Evolutionary conservation across 441 rosid genomes (phyloP).

Genomic region (Populus hybrid): DNA sequence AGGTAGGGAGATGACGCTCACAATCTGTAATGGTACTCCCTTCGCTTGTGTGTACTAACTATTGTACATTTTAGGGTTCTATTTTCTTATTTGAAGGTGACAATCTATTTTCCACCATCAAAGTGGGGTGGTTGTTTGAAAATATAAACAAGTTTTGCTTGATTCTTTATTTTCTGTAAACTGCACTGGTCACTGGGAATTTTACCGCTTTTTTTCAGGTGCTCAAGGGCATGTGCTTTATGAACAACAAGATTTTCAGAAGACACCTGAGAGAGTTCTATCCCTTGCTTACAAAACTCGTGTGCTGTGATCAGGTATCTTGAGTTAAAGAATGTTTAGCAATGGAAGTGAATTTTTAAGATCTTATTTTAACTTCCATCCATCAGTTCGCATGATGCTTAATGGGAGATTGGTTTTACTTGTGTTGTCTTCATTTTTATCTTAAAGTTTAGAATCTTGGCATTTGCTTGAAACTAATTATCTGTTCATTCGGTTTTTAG

Average conservation of each 20-base stretch:
- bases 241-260: constrained; percentile 82
- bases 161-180: not conserved
- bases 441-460: not conserved
- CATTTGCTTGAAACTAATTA: not conserved
- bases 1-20: not conserved
- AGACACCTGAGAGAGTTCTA: constrained; percentile 89
- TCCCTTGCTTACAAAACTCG: constrained; percentile 90
- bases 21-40: not conserved
- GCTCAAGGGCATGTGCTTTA: constrained; percentile 90
- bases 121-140: not conserved
- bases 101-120: not conserved
- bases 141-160: not conserved
- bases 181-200: not conserved
- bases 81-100: not conserved
- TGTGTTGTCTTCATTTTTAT: not conserved
- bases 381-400: not conserved
- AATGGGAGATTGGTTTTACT: not conserved
- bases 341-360: too few relatives aligned
- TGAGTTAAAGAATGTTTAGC: not conserved
- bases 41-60: not conserved
- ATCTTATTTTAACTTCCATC: not conserved
- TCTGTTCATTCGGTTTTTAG: constrained; percentile 37
- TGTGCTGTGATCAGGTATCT: constrained; percentile 96
- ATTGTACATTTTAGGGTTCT: not conserved
- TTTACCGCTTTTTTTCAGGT: constrained; percentile 51